These are phyloP conservation scores for Primulina tabacum DNA, from an alignment of 257 asterid species.

Conservation along the genomic window DNA sequence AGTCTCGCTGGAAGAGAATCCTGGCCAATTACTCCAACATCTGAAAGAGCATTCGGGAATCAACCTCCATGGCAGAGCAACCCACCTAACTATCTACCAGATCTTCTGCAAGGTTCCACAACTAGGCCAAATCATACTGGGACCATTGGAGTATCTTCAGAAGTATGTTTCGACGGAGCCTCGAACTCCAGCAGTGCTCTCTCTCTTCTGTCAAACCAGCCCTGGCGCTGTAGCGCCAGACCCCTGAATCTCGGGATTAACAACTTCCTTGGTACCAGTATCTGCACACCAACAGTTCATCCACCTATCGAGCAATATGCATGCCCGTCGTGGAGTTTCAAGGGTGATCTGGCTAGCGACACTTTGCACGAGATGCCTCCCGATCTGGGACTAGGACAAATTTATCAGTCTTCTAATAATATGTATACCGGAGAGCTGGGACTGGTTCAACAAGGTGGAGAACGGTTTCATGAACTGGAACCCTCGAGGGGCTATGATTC, in stretches of 20 bases:
- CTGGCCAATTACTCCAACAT: constrained; percentile 38
- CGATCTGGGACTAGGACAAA: constrained; percentile 54
- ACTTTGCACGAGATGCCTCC: constrained; percentile 50
- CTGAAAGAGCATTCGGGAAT: constrained; percentile 39
- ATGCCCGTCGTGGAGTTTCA: constrained; percentile 46
- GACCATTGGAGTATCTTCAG: constrained; percentile 43
- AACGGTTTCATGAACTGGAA: constrained; percentile 47
- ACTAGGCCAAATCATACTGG: constrained; percentile 32
- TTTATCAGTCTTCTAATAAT: constrained; percentile 36
- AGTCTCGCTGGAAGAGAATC: constrained; percentile 36
- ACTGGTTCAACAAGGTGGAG: constrained; percentile 49
- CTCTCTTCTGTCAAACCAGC: constrained; percentile 99
- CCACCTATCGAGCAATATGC: constrained; percentile 47
- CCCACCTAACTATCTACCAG: constrained; percentile 43
- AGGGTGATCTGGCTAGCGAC: constrained; percentile 39
- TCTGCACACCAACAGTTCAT: constrained; percentile 36
- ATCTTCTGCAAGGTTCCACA: constrained; percentile 45
- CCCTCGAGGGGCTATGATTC: constrained; percentile 59
- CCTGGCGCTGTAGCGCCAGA: constrained; percentile 65
- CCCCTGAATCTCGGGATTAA: constrained; percentile 47
- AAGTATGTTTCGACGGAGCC: constrained; percentile 45
- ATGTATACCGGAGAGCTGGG: constrained; percentile 53
- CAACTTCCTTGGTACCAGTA: constrained; percentile 31
- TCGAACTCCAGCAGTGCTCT: constrained; percentile 73
- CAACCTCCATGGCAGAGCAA: constrained; percentile 58